Conservation (phyloP, 768 basidiomycete species). For the Melanogaster broomeanus region DNA sequence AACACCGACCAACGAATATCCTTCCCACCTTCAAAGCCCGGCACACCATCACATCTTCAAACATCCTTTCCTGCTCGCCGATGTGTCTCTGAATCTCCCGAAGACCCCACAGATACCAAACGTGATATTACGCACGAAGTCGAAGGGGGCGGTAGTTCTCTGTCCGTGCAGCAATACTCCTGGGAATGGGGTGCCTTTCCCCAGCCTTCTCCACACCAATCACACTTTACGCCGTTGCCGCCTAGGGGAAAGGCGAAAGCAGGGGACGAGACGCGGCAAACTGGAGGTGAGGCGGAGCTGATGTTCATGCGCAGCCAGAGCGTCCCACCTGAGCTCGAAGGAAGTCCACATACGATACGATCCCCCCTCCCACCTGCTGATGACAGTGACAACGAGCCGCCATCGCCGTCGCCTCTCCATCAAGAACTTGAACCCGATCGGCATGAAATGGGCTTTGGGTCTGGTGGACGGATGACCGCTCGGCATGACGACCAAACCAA, state of each 20-base stretch:
- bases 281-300: conserved; percentile 21
- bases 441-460: conserved; percentile 37
- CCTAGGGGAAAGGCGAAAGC: conserved; percentile 14
- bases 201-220: conserved; percentile 67
- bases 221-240: conserved; percentile 40
- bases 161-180: conserved; percentile 67
- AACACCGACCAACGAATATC: conserved; percentile 10
- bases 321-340: conserved; percentile 55
- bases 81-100: conserved; percentile 64
- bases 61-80: conserved; percentile 44
- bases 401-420: not conserved
- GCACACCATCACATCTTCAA: conserved; percentile 22
- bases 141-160: conserved; percentile 9
- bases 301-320: conserved; percentile 51
- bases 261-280: conserved; percentile 8
- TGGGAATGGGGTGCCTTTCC: conserved; percentile 97
- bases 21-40: conserved; percentile 23
- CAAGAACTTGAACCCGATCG: conserved; percentile 5
- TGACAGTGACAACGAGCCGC: conserved; percentile 21
- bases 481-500: conserved; percentile 60
- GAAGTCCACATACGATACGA: conserved; percentile 36
- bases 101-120: conserved; percentile 39
- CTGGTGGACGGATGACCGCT: conserved; percentile 57
- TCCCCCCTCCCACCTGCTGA: conserved; percentile 22
- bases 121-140: conserved; percentile 1